Evolutionary conservation across 805 yeast species (phyloP).

Genomic region (Candida mattraensis): DNA sequence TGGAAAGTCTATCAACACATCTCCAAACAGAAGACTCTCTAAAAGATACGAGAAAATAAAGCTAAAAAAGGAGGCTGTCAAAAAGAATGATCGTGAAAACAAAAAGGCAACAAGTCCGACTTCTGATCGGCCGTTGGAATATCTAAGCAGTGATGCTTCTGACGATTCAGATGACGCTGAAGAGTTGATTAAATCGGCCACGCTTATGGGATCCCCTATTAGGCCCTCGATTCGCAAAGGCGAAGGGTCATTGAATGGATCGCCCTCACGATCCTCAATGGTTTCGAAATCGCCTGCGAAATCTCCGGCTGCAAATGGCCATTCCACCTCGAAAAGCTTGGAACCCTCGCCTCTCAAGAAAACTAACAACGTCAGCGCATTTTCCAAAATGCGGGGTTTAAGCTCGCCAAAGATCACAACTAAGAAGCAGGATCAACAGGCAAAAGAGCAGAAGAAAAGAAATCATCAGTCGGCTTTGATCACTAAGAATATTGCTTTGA

Average conservation of each 20-base stretch:
- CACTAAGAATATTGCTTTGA: slow-evolving; percentile 32
- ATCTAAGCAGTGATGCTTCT: slow-evolving; percentile 10
- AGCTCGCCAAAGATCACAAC: slow-evolving; percentile 2
- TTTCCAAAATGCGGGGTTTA: slow-evolving; percentile 12
- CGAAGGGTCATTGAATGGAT: slow-evolving; percentile 20
- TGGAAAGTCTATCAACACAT: slow-evolving; percentile 11
- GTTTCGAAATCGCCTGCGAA: slow-evolving; percentile 6
- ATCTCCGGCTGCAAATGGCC: slow-evolving; percentile 2
- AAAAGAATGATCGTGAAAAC: neutral
- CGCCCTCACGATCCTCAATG: slow-evolving; percentile 16
- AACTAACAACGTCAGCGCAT: slow-evolving; percentile 14
- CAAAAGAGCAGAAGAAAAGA: no score
- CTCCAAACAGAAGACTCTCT: slow-evolving; percentile 20
- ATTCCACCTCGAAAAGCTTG: slow-evolving; percentile 5
- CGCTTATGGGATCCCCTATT: slow-evolving; percentile 32
- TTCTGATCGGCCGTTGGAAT: slow-evolving; percentile 8
- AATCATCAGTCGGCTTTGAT: slow-evolving; percentile 17
- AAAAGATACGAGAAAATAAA: slow-evolving; percentile 16
- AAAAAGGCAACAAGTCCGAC: slow-evolving; percentile 1
- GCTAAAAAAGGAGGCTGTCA: slow-evolving; percentile 12
- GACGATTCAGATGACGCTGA: slow-evolving; percentile 29
- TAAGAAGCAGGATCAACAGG: neutral
- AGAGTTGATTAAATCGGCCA: slow-evolving; percentile 31
- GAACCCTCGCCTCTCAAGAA: slow-evolving; percentile 26
- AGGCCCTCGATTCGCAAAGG: slow-evolving; percentile 18